Conservation (phyloP, 2,329 filamentous ascomycete species). For the Furcasterigmium furcatum region DNA sequence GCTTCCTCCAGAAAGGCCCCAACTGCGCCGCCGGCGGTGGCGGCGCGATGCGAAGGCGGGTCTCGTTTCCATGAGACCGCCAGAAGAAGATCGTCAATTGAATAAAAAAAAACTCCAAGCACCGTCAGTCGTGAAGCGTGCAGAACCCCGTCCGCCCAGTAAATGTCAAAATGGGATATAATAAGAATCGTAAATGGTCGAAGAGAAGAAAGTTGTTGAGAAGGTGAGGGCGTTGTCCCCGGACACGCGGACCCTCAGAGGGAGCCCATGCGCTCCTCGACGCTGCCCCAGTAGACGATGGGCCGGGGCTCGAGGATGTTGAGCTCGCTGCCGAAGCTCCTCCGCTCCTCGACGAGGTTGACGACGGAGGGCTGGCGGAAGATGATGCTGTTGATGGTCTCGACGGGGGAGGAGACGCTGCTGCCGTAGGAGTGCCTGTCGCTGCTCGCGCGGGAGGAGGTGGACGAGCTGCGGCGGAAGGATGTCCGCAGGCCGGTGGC, state of each 20-base stretch:
- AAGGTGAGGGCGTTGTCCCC: no score
- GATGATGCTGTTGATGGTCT: slow-evolving; percentile 57
- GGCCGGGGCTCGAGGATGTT: slow-evolving; percentile 59
- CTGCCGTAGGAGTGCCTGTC: slow-evolving; percentile 39
- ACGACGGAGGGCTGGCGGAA: slow-evolving; percentile 54
- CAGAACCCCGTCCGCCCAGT: neutral
- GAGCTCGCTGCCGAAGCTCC: slow-evolving; percentile 48
- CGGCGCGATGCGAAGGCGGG: no score
- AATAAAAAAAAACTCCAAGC: neutral
- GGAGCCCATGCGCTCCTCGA: slow-evolving; percentile 56
- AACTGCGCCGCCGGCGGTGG: no score
- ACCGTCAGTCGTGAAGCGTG: neutral
- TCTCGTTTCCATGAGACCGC: no score
- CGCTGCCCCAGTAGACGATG: slow-evolving; percentile 59
- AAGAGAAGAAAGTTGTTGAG: no score
- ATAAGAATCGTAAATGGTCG: neutral
- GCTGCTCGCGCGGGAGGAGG: slow-evolving; percentile 37
- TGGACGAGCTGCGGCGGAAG: slow-evolving; percentile 48
- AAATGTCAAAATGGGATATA: neutral
- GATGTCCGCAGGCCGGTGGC: slow-evolving; percentile 46
- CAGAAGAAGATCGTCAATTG: no score
- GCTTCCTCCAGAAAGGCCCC: no score
- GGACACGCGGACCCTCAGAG: no score
- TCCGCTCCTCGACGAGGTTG: slow-evolving; percentile 55
- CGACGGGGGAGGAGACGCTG: slow-evolving; percentile 37